phyloP scores from a whole-genome alignment of 805 yeast genomes.

The Blastobotrys muscicola region DNA sequence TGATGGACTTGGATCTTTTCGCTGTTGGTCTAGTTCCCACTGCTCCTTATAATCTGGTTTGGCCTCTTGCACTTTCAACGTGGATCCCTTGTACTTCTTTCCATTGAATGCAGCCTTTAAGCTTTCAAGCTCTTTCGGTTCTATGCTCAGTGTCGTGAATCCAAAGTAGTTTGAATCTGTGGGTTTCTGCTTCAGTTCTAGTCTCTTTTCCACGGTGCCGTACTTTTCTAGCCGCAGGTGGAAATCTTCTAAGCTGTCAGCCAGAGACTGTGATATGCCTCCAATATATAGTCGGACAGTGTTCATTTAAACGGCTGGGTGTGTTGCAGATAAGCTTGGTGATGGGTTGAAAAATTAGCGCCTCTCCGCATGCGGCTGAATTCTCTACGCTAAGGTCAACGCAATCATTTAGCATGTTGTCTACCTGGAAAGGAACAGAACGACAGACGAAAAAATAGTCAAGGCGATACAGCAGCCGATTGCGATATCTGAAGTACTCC shows the following conservation, averaged over 20 bases:
- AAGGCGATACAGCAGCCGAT: too few relatives aligned
- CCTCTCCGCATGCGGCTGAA: not conserved
- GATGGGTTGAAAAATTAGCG: too few relatives aligned
- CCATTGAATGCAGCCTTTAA: conserved; percentile 57
- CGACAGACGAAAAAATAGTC: too few relatives aligned
- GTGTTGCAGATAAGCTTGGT: too few relatives aligned
- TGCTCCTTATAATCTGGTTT: conserved; percentile 39
- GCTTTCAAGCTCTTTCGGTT: conserved; percentile 36
- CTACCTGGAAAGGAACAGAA: too few relatives aligned
- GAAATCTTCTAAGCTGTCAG: conserved; percentile 38
- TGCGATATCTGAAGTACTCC: too few relatives aligned
- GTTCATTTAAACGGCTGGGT: not conserved
- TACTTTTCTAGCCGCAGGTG: conserved; percentile 48
- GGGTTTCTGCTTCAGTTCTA: conserved; percentile 50
- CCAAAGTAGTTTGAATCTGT: conserved; percentile 51
- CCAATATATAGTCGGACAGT: conserved; percentile 53
- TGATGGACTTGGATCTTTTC: conserved; percentile 30
- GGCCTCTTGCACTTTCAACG: conserved; percentile 53
- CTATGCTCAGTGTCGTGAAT: conserved; percentile 50
- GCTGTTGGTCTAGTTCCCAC: conserved; percentile 38
- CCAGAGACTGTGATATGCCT: conserved; percentile 47
- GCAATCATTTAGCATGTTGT: too few relatives aligned
- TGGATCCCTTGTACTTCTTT: conserved; percentile 64
- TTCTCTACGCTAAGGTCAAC: not conserved
- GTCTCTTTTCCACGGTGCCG: conserved; percentile 42